Evolutionary conservation across 1,139 yeast species (phyloP).

Genomic region (Chernovozyma aurita): DNA sequence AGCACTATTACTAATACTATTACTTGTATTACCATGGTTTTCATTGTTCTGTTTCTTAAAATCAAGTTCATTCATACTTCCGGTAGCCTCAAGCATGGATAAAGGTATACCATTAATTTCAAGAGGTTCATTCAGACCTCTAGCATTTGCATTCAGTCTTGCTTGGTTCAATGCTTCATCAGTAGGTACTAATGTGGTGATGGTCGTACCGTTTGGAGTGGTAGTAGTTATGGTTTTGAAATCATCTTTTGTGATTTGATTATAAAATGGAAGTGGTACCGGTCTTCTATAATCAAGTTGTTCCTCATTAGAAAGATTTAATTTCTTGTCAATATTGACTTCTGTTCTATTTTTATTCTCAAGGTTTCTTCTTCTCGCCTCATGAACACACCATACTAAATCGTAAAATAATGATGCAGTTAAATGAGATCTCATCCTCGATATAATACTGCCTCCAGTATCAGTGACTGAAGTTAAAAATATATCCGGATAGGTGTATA

Average conservation of each 20-base stretch:
- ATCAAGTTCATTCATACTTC: constrained; percentile 44
- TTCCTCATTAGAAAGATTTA: constrained; percentile 9
- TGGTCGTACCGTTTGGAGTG: constrained; percentile 89
- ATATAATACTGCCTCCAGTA: constrained; percentile 55
- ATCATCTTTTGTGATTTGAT: constrained; percentile 88
- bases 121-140: constrained; percentile 50
- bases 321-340: constrained; percentile 14
- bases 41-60: constrained; percentile 2
- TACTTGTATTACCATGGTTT: neutral
- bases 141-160: constrained; percentile 49
- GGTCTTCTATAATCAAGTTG: constrained; percentile 25
- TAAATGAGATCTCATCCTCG: constrained; percentile 86
- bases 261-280: constrained; percentile 85
- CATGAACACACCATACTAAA: constrained; percentile 92
- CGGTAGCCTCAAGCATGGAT: constrained; percentile 77
- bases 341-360: constrained; percentile 38
- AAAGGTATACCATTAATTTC: constrained; percentile 80
- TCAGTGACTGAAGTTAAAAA: constrained; percentile 36
- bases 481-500: constrained; percentile 83
- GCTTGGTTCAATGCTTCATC: constrained; percentile 65
- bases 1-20: neutral
- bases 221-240: constrained; percentile 82
- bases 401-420: constrained; percentile 91
- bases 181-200: constrained; percentile 86
- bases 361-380: constrained; percentile 74